phyloP scores from a whole-genome alignment of 1,284 basidiomycete species.

The Pterulicium gracile region DNA sequence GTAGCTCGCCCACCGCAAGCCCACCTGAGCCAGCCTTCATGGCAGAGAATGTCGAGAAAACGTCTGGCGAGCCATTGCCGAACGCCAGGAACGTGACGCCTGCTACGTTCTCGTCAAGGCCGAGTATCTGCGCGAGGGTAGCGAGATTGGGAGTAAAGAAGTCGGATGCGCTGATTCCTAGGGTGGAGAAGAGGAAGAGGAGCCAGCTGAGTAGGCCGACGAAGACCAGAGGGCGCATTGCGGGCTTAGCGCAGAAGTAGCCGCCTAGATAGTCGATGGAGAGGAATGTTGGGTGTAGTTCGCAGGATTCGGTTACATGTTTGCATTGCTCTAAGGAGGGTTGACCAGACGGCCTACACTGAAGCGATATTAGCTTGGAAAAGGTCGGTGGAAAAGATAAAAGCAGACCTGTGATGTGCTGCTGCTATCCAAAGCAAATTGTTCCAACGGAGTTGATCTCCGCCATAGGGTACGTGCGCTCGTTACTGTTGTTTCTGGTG shows the following conservation, averaged over 20 bases:
- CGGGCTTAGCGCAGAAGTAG: slow-evolving; percentile 55
- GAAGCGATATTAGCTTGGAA: background rate
- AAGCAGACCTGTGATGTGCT: background rate
- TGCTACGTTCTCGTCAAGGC: slow-evolving; percentile 82
- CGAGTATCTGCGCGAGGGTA: slow-evolving; percentile 72
- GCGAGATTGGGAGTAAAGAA: slow-evolving; percentile 94
- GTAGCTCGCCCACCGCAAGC: slow-evolving; percentile 87
- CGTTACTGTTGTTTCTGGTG: slow-evolving; percentile 11
- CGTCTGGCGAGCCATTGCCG: slow-evolving; percentile 87
- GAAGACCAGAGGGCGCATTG: slow-evolving; percentile 50
- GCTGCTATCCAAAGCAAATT: background rate
- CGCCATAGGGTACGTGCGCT: slow-evolving; percentile 8
- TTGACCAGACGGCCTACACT: slow-evolving; percentile 54
- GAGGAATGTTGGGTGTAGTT: slow-evolving; percentile 48
- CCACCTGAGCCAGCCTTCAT: slow-evolving; percentile 82
- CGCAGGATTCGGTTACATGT: slow-evolving; percentile 47
- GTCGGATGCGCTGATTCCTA: slow-evolving; percentile 88
- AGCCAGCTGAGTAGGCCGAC: slow-evolving; percentile 63
- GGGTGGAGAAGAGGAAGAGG: slow-evolving; percentile 76
- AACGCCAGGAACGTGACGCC: slow-evolving; percentile 92
- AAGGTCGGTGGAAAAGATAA: background rate
- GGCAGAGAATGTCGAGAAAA: slow-evolving; percentile 92
- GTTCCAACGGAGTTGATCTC: slow-evolving; percentile 4
- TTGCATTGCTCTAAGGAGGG: slow-evolving; percentile 49
- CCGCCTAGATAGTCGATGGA: slow-evolving; percentile 54